Conservation (phyloP, 1,284 basidiomycete genomes). For the Leccinum pseudoinsigne region DNA sequence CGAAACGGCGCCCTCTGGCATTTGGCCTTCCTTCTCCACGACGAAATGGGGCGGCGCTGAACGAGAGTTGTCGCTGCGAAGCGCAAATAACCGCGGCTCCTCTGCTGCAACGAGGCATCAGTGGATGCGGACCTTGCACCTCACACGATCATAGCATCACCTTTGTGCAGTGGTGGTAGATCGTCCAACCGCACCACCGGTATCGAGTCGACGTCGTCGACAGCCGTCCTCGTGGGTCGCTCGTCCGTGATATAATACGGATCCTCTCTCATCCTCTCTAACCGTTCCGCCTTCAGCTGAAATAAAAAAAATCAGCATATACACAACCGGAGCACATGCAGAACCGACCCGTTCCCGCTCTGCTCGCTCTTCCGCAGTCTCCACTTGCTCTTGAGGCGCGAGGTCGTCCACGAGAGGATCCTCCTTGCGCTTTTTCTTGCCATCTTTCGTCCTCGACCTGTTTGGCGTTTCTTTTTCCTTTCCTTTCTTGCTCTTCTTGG, state of each 20-base stretch:
- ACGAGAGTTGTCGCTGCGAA: slow-evolving; percentile 37
- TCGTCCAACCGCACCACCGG: slow-evolving; percentile 82
- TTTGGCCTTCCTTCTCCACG: slow-evolving; percentile 82
- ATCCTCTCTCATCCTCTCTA: slow-evolving; percentile 77
- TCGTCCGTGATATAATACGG: slow-evolving; percentile 86
- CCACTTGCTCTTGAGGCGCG: slow-evolving; percentile 35
- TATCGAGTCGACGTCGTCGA: slow-evolving; percentile 80
- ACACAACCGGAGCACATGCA: neutral
- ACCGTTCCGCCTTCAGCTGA: slow-evolving; percentile 66
- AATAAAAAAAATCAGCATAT: neutral
- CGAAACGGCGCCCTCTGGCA: slow-evolving; percentile 64
- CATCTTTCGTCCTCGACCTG: slow-evolving; percentile 32
- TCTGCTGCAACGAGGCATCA: slow-evolving; percentile 21
- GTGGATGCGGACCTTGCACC: neutral
- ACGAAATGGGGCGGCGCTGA: slow-evolving; percentile 43
- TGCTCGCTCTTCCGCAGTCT: slow-evolving; percentile 56
- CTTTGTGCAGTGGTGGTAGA: slow-evolving; percentile 46
- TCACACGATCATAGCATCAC: slow-evolving; percentile 25
- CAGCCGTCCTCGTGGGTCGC: slow-evolving; percentile 40
- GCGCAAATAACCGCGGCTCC: slow-evolving; percentile 40
- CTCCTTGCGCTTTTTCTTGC: slow-evolving; percentile 32
- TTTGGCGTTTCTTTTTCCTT: slow-evolving; percentile 49
- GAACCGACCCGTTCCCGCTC: slow-evolving; percentile 55
- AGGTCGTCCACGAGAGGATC: slow-evolving; percentile 21
- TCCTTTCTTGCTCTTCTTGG: slow-evolving; percentile 46